phyloP scores from a whole-genome alignment of 257 asterid genomes.

The Capsicum chinense region DNA sequence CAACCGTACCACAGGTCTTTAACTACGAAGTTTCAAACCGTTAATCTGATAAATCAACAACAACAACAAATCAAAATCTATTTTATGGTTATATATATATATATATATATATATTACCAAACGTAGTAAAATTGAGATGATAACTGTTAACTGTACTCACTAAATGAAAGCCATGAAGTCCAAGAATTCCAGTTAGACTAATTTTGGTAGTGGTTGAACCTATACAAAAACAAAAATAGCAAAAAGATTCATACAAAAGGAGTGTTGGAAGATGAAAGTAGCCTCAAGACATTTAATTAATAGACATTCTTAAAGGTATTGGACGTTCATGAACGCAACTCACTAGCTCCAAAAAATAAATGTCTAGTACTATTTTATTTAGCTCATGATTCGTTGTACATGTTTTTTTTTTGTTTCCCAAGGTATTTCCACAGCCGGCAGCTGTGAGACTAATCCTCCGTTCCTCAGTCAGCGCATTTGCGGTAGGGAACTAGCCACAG shows the following conservation, averaged over 20 bases:
- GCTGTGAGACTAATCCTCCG: too few species aligned
- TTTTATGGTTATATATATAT: too few species aligned
- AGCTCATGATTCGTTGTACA: neutral
- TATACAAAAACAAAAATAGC: constrained; percentile 24
- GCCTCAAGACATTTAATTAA: neutral
- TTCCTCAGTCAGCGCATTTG: too few species aligned
- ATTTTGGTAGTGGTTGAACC: constrained; percentile 89
- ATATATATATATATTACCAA: too few species aligned
- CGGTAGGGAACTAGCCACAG: too few species aligned
- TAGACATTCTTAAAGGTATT: neutral
- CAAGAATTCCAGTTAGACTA: constrained; percentile 75
- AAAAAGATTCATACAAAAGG: neutral
- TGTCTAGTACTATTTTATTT: neutral
- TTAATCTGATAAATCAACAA: too few species aligned
- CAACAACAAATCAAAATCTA: too few species aligned
- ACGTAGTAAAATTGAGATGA: neutral
- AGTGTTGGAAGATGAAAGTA: neutral
- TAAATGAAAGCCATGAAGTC: constrained; percentile 85
- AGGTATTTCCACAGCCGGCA: too few species aligned
- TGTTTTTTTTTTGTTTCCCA: neutral
- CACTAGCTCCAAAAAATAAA: too few species aligned
- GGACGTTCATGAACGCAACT: neutral
- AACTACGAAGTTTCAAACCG: too few species aligned
- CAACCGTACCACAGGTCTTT: too few species aligned
- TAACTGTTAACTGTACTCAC: constrained; percentile 47